Evolutionary conservation across 495 filamentous ascomycete species (phyloP).

Genomic region (Antarctomyces pellizariae): DNA sequence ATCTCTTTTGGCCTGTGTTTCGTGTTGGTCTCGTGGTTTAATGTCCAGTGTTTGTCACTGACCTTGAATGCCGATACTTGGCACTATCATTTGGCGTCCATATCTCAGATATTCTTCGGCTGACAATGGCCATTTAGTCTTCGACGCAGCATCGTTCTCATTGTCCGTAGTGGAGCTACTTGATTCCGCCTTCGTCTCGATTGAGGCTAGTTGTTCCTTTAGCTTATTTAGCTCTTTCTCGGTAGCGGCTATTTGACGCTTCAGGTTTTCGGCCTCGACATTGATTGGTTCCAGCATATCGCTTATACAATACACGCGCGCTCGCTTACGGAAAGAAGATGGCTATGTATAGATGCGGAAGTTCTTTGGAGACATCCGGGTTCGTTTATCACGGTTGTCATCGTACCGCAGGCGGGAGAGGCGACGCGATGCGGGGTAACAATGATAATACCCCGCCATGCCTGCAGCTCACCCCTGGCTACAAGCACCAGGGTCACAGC

Average conservation of each 20-base stretch:
- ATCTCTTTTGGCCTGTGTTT: slow-evolving; percentile 45
- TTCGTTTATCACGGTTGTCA: too few species aligned
- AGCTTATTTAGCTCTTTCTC: slow-evolving; percentile 16
- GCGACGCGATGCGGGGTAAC: too few species aligned
- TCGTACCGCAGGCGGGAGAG: too few species aligned
- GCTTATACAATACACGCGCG: too few species aligned
- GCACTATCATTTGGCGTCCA: slow-evolving; percentile 79
- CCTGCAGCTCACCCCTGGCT: too few species aligned
- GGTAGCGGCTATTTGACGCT: slow-evolving; percentile 12
- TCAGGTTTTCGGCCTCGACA: slow-evolving; percentile 9
- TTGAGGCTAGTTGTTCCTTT: slow-evolving; percentile 14
- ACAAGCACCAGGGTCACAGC: too few species aligned
- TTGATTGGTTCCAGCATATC: slow-evolving; percentile 7
- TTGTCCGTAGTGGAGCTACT: neutral
- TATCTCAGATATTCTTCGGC: slow-evolving; percentile 62
- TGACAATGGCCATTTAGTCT: slow-evolving; percentile 34
- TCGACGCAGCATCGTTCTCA: slow-evolving; percentile 2
- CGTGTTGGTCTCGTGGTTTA: slow-evolving; percentile 4
- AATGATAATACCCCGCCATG: too few species aligned
- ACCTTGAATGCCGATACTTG: slow-evolving; percentile 63
- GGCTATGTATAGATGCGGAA: too few species aligned
- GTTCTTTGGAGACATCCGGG: too few species aligned
- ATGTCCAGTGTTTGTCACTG: slow-evolving; percentile 3
- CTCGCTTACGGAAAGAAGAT: too few species aligned
- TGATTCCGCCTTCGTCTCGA: slow-evolving; percentile 11